phyloP scores from a whole-genome alignment of 768 basidiomycete species.

The Hebeloma cylindrosporum region DNA sequence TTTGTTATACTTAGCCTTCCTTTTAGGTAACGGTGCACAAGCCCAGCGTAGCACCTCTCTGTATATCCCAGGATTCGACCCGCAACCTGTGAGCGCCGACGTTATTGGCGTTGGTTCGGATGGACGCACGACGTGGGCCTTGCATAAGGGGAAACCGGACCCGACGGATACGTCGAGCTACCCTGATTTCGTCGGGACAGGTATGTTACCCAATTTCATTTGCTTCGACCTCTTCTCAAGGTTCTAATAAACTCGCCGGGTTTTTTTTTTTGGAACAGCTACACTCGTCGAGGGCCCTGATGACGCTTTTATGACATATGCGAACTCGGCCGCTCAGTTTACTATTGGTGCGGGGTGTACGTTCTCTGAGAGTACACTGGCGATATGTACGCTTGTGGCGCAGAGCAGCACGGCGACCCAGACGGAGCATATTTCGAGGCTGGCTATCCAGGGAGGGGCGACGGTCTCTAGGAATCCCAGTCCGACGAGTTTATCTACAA shows the following conservation, averaged over 20 bases:
- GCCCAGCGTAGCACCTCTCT: constrained; percentile 34
- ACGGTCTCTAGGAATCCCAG: too few species aligned
- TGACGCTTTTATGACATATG: constrained; percentile 39
- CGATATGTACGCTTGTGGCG: constrained; percentile 26
- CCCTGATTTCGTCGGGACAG: constrained; percentile 38
- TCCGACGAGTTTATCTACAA: too few species aligned
- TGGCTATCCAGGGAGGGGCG: too few species aligned
- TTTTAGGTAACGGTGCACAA: constrained; percentile 6
- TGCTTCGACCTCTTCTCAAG: background rate
- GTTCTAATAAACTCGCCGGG: background rate
- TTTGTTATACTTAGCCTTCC: constrained; percentile 1
- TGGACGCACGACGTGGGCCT: constrained; percentile 43
- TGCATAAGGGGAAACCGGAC: constrained; percentile 32
- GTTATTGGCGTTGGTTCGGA: constrained; percentile 40
- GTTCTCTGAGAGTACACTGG: constrained; percentile 23
- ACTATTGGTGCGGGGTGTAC: constrained; percentile 26
- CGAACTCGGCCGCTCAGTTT: constrained; percentile 23
- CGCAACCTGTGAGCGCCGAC: constrained; percentile 42
- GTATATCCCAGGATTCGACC: constrained; percentile 46
- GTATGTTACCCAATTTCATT: constrained; percentile 21
- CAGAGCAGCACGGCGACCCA: constrained; percentile 27
- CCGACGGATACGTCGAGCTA: constrained; percentile 33
- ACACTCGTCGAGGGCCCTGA: constrained; percentile 45
- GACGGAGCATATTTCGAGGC: constrained; percentile 22
- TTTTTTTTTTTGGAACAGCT: constrained; percentile 23